These are phyloP conservation scores for Amauroascus verrucosus DNA, from an alignment of 2,329 filamentous ascomycete species.

Conservation along the genomic window DNA sequence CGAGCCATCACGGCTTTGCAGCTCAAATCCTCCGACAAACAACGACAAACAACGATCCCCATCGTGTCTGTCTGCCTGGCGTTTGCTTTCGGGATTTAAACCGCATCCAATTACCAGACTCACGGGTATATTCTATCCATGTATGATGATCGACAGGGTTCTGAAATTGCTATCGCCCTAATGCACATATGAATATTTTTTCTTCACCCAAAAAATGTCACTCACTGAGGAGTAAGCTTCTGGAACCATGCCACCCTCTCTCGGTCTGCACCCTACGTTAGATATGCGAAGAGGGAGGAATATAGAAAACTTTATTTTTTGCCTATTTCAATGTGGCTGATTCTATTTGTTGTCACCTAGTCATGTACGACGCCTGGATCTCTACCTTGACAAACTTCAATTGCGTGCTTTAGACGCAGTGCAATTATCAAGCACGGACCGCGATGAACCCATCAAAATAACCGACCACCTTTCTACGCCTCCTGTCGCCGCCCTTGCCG, in stretches of 20 bases:
- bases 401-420: conserved; percentile 30
- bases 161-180: neutral
- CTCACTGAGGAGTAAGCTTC: conserved; percentile 13
- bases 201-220: conserved; percentile 5
- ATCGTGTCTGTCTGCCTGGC: neutral
- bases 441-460: conserved; percentile 30
- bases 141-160: neutral
- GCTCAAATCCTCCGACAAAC: conserved; percentile 6
- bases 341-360: conserved; percentile 24
- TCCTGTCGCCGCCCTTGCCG: conserved; percentile 43
- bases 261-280: neutral
- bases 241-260: neutral
- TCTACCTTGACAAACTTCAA: conserved; percentile 48
- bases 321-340: neutral
- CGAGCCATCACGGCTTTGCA: conserved; percentile 8
- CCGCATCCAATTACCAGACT: neutral
- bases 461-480: conserved; percentile 40
- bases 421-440: conserved; percentile 22
- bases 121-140: conserved; percentile 4
- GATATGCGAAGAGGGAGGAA: neutral
- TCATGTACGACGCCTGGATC: conserved; percentile 48
- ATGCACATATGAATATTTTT: neutral
- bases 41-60: neutral
- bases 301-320: neutral
- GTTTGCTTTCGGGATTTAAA: neutral